Percentiles rank a stretch among this genome's conserved stretches.
Evolutionary conservation across 2,329 filamentous ascomycete species (phyloP).

Genomic region (Penicillium sclerotigenum): DNA sequence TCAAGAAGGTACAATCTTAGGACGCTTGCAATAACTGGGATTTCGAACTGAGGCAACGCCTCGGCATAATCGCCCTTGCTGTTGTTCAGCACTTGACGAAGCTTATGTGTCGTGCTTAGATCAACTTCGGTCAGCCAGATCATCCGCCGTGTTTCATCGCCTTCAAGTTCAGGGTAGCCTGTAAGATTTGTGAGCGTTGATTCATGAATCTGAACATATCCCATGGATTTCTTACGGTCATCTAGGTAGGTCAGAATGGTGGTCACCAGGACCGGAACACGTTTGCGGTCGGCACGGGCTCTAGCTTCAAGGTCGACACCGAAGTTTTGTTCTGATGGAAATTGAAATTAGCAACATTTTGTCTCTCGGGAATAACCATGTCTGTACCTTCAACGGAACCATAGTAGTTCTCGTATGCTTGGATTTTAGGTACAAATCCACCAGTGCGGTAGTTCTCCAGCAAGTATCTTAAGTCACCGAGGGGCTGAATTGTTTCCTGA

Average conservation of each 20-base stretch:
- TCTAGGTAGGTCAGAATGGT: conserved; percentile 92
- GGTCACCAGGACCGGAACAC: conserved; percentile 87
- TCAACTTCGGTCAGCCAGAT: conserved; percentile 96
- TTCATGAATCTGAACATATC: not conserved
- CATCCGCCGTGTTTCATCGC: conserved; percentile 83
- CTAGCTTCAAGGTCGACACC: conserved; percentile 96
- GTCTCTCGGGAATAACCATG: too few relatives aligned
- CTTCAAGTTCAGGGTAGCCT: conserved; percentile 94
- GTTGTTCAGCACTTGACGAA: conserved; percentile 80
- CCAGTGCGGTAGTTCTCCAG: conserved; percentile 97
- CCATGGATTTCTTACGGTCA: conserved; percentile 54
- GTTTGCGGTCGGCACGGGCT: conserved; percentile 89
- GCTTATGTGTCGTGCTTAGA: conserved; percentile 75
- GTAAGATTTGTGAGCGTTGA: conserved; percentile 3
- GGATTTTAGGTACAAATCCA: conserved; percentile 83
- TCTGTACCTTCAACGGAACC: conserved; percentile 76
- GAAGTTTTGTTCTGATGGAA: conserved; percentile 75
- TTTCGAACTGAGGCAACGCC: conserved; percentile 80
- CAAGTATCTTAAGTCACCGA: conserved; percentile 85
- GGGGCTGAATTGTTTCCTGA: conserved; percentile 95
- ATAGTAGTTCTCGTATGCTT: conserved; percentile 98
- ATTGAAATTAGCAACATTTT: conserved; percentile 17
- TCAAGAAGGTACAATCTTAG: conserved; percentile 94
- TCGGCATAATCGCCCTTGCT: conserved; percentile 76
- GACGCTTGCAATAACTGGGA: conserved; percentile 88